A percentile compares a stretch with the other conserved stretches of the same genome.
These are phyloP conservation scores for Sphagnum contortum DNA, from an alignment of 225 moss, liverwort and hornwort species.

Conservation along the genomic window DNA sequence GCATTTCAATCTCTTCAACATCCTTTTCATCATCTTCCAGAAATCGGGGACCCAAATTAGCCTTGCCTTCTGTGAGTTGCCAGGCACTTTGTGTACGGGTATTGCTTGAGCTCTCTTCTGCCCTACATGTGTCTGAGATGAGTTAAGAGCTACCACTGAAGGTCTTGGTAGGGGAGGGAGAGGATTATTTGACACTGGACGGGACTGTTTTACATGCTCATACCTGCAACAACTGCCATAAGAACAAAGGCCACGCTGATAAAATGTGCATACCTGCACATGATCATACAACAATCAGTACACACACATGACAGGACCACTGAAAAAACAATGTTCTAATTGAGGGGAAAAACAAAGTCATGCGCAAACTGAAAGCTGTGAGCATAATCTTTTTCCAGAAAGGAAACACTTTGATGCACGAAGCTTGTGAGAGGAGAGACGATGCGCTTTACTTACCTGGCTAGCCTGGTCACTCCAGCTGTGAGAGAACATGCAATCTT, in stretches of 20 bases:
- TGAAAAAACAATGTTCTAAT: too few relatives aligned
- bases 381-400: too few relatives aligned
- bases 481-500: constrained; percentile 78
- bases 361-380: too few relatives aligned
- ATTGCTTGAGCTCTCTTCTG: constrained; percentile 10
- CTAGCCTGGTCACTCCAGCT: constrained; percentile 80
- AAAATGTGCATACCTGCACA: constrained; percentile 77
- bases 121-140: constrained; percentile 12
- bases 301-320: background rate
- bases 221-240: constrained; percentile 87
- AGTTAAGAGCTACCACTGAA: constrained; percentile 17
- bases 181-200: constrained; percentile 4
- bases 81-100: constrained; percentile 10
- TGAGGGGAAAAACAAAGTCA: too few relatives aligned
- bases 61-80: constrained; percentile 3
- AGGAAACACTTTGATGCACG: background rate
- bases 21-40: background rate
- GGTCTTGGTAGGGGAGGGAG: constrained; percentile 17
- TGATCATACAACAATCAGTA: background rate
- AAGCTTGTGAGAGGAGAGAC: background rate
- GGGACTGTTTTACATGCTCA: constrained; percentile 66
- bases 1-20: constrained; percentile 12
- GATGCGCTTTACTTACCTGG: constrained; percentile 31
- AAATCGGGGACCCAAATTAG: too few relatives aligned
- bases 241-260: constrained; percentile 76